Percentiles rank a stretch among this genome's conserved stretches.
phyloP scores from a whole-genome alignment of 192 early-diverging fungal species.

The Rhizophagus clarus region DNA sequence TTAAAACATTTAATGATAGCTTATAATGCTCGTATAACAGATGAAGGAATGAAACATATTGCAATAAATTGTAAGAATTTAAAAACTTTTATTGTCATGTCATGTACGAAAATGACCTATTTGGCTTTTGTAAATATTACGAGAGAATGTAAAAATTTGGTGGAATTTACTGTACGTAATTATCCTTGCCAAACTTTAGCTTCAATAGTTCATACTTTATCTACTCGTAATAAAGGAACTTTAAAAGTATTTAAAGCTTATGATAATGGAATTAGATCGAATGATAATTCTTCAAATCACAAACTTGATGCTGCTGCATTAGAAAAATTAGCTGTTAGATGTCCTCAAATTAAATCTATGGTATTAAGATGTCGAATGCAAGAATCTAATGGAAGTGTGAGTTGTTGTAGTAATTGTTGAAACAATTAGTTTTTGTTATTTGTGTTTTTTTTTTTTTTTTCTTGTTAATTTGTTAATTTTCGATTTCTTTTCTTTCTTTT shows the following conservation, averaged over 20 bases:
- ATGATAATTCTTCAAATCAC: background rate
- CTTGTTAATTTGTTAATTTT: background rate
- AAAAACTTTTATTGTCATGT: background rate
- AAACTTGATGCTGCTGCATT: background rate
- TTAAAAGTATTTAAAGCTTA: slow-evolving; percentile 20
- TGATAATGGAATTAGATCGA: background rate
- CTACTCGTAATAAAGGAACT: slow-evolving; percentile 12
- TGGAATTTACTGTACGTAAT: slow-evolving; percentile 7
- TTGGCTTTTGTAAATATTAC: background rate
- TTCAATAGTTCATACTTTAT: slow-evolving; percentile 15
- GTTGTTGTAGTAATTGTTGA: too few relatives aligned
- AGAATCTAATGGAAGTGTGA: slow-evolving; percentile 1
- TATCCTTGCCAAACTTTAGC: slow-evolving; percentile 5
- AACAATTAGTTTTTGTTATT: background rate
- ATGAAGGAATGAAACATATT: background rate
- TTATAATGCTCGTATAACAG: slow-evolving; percentile 13
- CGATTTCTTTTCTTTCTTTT: background rate
- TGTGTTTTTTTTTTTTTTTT: background rate
- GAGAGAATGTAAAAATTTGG: slow-evolving; percentile 5
- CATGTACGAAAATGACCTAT: slow-evolving; percentile 5
- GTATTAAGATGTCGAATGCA: slow-evolving; percentile 8
- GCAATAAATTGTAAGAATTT: slow-evolving; percentile 1
- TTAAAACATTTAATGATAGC: slow-evolving; percentile 22
- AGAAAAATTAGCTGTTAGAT: slow-evolving; percentile 12
- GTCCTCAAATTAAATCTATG: slow-evolving; percentile 5